phyloP scores from a whole-genome alignment of 2,329 filamentous ascomycete species.

The Penicillium polonicum region DNA sequence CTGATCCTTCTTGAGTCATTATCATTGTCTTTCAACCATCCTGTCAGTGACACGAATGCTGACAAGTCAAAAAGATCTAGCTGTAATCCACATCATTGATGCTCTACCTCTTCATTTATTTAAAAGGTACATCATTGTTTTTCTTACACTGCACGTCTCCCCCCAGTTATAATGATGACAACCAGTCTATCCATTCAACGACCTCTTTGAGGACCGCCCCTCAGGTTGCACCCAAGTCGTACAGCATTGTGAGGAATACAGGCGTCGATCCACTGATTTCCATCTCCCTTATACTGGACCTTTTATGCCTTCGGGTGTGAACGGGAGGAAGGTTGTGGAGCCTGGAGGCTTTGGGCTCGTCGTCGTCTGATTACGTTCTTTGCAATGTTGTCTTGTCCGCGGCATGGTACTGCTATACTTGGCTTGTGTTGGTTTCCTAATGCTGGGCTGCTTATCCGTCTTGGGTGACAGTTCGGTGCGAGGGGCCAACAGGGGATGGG shows the following conservation, averaged over 20 bases:
- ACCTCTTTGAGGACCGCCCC: slow-evolving; percentile 46
- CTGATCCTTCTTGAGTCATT: slow-evolving; percentile 39
- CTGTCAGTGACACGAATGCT: slow-evolving; percentile 15
- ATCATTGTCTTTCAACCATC: slow-evolving; percentile 14
- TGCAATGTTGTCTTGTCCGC: slow-evolving; percentile 18
- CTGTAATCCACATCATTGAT: slow-evolving; percentile 6
- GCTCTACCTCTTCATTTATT: not conserved
- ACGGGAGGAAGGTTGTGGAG: slow-evolving; percentile 49
- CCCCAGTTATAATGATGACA: slow-evolving; percentile 53
- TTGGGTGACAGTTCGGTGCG: slow-evolving; percentile 36
- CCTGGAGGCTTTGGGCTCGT: slow-evolving; percentile 27
- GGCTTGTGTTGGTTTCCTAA: slow-evolving; percentile 36
- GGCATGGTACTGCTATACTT: slow-evolving; percentile 28
- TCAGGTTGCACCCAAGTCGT: slow-evolving; percentile 29
- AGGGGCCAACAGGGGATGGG: slow-evolving; percentile 41
- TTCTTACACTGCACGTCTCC: slow-evolving; percentile 9
- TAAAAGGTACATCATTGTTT: slow-evolving; percentile 28
- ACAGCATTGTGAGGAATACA: slow-evolving; percentile 20
- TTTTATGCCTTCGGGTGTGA: slow-evolving; percentile 20
- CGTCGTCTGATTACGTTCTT: slow-evolving; percentile 23
- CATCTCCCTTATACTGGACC: slow-evolving; percentile 49
- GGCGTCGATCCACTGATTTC: slow-evolving; percentile 25
- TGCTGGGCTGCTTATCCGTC: slow-evolving; percentile 36
- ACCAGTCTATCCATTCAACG: slow-evolving; percentile 64
- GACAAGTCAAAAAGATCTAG: slow-evolving; percentile 20